These are phyloP conservation scores for Cutaneotrichosporon arboriforme DNA, from an alignment of 1,284 basidiomycete genomes.

Conservation along the genomic window DNA sequence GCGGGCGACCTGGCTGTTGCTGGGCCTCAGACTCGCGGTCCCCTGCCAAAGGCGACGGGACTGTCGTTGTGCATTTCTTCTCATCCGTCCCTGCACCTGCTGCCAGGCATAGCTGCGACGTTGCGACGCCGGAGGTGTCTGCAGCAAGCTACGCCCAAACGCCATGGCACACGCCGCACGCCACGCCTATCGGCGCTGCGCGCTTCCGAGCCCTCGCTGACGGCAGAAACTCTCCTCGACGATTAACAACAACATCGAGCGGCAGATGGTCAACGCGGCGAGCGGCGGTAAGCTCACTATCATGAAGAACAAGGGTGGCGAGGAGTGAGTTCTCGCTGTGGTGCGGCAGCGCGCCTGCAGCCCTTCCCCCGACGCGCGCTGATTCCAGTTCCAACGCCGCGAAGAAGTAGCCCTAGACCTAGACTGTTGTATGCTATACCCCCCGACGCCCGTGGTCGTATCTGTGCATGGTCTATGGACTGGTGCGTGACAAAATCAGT, in stretches of 20 bases:
- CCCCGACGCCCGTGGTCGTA: neutral
- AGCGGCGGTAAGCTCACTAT: conserved; percentile 73
- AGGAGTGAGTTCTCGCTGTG: conserved; percentile 13
- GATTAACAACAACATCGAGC: conserved; percentile 82
- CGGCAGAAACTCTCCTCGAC: conserved; percentile 71
- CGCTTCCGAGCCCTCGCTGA: conserved; percentile 2
- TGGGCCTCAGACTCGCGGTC: too few species aligned
- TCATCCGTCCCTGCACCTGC: too few species aligned
- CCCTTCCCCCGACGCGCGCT: neutral
- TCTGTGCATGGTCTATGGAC: too few species aligned
- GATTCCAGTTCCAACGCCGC: neutral
- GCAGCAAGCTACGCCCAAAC: too few species aligned
- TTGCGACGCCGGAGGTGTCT: too few species aligned
- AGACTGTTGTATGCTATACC: neutral
- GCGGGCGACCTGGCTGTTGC: too few species aligned
- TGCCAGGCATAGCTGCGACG: too few species aligned
- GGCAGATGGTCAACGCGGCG: conserved; percentile 81
- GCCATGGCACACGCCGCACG: too few species aligned
- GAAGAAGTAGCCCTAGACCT: neutral
- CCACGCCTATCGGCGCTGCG: neutral
- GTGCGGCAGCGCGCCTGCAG: too few species aligned
- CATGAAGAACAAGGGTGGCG: conserved; percentile 55
- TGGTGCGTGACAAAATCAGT: too few species aligned
- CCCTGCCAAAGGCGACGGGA: too few species aligned
- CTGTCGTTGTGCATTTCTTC: too few species aligned